Percentiles rank a stretch among this genome's conserved stretches.
Evolutionary conservation across 1,139 yeast species (phyloP).

Genomic region (Protomyces pachydermus): DNA sequence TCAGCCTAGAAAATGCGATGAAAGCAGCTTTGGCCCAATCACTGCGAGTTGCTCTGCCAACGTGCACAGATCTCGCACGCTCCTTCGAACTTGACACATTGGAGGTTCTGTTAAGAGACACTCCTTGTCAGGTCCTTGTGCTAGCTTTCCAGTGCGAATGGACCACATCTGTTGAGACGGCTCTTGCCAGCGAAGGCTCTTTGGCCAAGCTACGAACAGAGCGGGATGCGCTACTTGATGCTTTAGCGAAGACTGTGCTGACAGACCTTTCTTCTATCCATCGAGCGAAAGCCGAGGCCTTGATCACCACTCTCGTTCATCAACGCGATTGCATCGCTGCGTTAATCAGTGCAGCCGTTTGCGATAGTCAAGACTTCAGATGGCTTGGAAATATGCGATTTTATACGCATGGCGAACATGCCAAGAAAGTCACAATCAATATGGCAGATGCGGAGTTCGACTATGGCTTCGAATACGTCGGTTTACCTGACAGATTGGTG

Average conservation of each 20-base stretch:
- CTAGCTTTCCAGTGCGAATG: constrained; percentile 58
- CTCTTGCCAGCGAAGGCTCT: constrained; percentile 31
- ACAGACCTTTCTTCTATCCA: constrained; percentile 39
- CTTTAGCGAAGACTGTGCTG: constrained; percentile 39
- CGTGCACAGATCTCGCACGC: constrained; percentile 27
- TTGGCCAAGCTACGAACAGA: constrained; percentile 29
- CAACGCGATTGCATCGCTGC: constrained; percentile 47
- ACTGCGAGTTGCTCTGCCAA: constrained; percentile 38
- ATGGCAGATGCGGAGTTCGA: constrained; percentile 52
- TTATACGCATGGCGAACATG: constrained; percentile 35
- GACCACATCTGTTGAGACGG: constrained; percentile 47
- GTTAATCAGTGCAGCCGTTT: constrained; percentile 35
- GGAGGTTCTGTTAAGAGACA: constrained; percentile 40
- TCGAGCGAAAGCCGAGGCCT: constrained; percentile 52
- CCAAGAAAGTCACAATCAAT: constrained; percentile 42
- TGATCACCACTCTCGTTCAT: constrained; percentile 65
- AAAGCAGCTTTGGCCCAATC: constrained; percentile 47
- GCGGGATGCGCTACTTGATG: constrained; percentile 34
- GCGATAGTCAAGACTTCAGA: constrained; percentile 36
- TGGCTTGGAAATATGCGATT: constrained; percentile 54
- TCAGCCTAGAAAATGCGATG: constrained; percentile 53
- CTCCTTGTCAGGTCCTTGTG: constrained; percentile 57
- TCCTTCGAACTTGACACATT: constrained; percentile 13
- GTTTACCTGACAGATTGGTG: constrained; percentile 68
- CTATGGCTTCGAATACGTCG: constrained; percentile 83